phyloP scores from a whole-genome alignment of 495 filamentous ascomycete species.

The Neurospora cerealis region DNA sequence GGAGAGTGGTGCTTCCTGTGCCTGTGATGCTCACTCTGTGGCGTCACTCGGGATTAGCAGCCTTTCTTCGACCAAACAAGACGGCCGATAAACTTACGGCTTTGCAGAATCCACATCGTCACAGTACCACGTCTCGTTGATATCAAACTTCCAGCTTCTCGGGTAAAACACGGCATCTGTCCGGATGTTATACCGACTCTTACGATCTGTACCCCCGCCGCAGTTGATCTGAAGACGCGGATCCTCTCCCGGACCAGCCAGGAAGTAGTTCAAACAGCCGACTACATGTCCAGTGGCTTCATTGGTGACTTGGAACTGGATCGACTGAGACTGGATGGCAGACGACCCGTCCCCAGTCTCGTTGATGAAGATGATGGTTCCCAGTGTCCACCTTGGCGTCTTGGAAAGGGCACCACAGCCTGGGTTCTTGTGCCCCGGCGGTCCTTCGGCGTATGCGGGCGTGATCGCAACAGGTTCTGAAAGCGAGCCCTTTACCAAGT shows the following conservation, averaged over 20 bases:
- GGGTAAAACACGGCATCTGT: constrained; percentile 14
- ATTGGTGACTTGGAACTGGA: constrained; percentile 16
- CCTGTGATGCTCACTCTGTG: constrained; percentile 10
- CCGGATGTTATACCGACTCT: constrained; percentile 7
- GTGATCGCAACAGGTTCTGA: constrained; percentile 12
- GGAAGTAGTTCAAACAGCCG: constrained; percentile 12
- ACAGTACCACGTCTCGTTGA: constrained; percentile 26
- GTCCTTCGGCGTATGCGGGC: constrained; percentile 12
- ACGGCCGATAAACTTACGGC: constrained; percentile 10
- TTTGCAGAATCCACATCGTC: constrained; percentile 18
- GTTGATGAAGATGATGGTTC: constrained; percentile 8
- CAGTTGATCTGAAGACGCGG: constrained; percentile 4
- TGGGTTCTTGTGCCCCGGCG: constrained; percentile 3
- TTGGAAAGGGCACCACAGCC: constrained; percentile 6
- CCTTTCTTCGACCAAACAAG: background rate
- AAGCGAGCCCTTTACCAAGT: constrained; percentile 13
- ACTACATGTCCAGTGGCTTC: constrained; percentile 17
- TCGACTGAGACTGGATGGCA: background rate
- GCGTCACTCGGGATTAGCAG: background rate
- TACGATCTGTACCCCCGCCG: constrained; percentile 2
- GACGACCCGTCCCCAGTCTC: constrained; percentile 9
- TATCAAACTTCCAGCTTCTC: constrained; percentile 2
- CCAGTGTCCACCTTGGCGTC: constrained; percentile 13
- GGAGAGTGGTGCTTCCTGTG: constrained; percentile 1
- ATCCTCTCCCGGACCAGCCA: background rate